Evolutionary conservation across 1,139 yeast species (phyloP), one percentile per base, ranked within the genome.

Genomic region (Geotrichum fermentans): DNA sequence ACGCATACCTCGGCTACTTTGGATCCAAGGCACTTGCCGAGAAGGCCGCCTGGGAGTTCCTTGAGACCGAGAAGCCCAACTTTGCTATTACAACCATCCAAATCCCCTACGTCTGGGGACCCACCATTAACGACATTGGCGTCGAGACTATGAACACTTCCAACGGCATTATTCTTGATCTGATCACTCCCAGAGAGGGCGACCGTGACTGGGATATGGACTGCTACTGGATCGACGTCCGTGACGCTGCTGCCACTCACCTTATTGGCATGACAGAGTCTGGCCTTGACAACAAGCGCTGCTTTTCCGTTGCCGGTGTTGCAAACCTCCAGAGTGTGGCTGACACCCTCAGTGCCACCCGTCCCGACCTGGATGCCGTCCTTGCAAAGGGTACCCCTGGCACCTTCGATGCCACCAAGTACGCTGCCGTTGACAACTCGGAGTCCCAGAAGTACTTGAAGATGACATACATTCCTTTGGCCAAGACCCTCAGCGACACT

Each of bases 91-190:
- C 73, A n/a, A 65, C 75, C 2, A 64, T 75, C 18, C 66, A 66
- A 52, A 79, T 80, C 10, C 68, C 70, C 2, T 68, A 59, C 48
- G 74, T 75, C 2, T 70, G 72, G 58, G 80, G 80, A n/a, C 81
- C 80, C 29, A 60, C 54, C 54, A 61, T 56, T 53, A 63, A 11
- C 56, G 62, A 21, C 52, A 57, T 44, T 22, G 55, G 55, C 17
- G 47, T 57, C 11, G 60, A 58, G 10, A 53, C 54, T 17, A 51
- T 67, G 49, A 65, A 66, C 57, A 61, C 66, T 1, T 65, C 69
- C n/a, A 42, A 40, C 40, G 43, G n/a, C 8, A 22, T 38, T 4
- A 4, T 47, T 26, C 16, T 26, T 8, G 17, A 28, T n/a, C n/a
- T 47, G 37, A 14, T n/a, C n/a, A 26, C 16, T 5, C 16, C 37